A percentile compares a stretch with the other conserved stretches of the same genome.
phyloP scores from a whole-genome alignment of 768 basidiomycete genomes.

The Galerina marginata region DNA sequence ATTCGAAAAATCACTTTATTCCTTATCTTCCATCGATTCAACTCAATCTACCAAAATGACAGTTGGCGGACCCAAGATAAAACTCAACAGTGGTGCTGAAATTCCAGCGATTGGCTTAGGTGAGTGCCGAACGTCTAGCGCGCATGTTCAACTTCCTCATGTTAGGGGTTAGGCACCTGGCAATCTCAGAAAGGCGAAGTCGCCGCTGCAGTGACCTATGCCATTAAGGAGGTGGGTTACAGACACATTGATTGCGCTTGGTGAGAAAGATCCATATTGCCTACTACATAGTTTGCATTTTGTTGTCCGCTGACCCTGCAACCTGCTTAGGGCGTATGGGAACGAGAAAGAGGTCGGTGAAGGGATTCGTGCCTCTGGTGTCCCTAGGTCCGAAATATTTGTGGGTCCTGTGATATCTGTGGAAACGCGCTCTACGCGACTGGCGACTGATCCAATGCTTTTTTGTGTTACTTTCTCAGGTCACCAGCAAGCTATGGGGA shows the following conservation, averaged over 20 bases:
- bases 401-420: constrained; percentile 32
- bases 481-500: constrained; percentile 75
- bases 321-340: constrained; percentile 54
- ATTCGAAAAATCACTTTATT: not conserved
- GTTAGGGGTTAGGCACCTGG: constrained; percentile 68
- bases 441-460: not conserved
- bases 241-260: constrained; percentile 77
- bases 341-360: constrained; percentile 87
- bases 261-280: constrained; percentile 21
- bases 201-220: constrained; percentile 69
- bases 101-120: constrained; percentile 68
- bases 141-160: constrained; percentile 3
- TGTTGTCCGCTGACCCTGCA: constrained; percentile 26
- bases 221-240: constrained; percentile 77
- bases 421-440: not conserved
- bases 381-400: constrained; percentile 71
- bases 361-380: constrained; percentile 77
- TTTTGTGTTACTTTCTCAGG: constrained; percentile 39
- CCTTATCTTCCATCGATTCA: constrained; percentile 21
- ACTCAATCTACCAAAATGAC: constrained; percentile 21
- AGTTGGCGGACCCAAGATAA: constrained; percentile 47
- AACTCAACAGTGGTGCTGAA: constrained; percentile 63
- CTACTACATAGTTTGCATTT: not conserved
- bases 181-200: constrained; percentile 79
- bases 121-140: constrained; percentile 32